phyloP scores from a whole-genome alignment of 345 rosid species.

The Boechera stricta region DNA sequence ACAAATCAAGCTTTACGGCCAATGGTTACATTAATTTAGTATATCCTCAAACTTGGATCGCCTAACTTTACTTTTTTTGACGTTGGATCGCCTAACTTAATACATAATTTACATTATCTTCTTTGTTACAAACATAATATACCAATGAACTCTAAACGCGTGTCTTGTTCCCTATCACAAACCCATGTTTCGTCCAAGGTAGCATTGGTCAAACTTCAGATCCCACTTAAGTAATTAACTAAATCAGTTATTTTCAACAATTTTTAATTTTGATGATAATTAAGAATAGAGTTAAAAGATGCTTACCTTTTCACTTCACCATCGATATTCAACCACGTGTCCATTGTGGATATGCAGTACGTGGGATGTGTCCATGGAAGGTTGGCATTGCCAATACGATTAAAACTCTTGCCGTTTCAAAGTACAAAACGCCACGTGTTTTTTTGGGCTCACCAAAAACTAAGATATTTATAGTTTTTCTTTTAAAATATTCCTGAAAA shows the following conservation, averaged over 20 bases:
- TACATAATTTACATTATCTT: constrained; percentile 11
- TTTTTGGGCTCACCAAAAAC: constrained; percentile 11
- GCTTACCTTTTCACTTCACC: constrained; percentile 1
- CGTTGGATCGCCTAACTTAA: constrained; percentile 19
- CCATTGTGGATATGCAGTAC: neutral
- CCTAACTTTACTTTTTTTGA: neutral
- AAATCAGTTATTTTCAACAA: neutral
- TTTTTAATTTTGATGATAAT: neutral
- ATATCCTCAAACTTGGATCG: constrained; percentile 11
- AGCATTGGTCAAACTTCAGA: constrained; percentile 28
- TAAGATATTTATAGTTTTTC: constrained; percentile 2
- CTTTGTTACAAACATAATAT: neutral
- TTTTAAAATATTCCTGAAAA: constrained; percentile 31
- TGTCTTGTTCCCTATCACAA: neutral
- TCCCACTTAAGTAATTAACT: constrained; percentile 20
- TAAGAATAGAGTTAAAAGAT: constrained; percentile 9
- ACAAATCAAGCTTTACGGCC: constrained; percentile 14
- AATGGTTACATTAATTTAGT: neutral
- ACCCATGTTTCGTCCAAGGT: constrained; percentile 27
- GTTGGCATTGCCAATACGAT: constrained; percentile 42
- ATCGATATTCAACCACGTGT: constrained; percentile 1
- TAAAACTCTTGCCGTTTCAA: constrained; percentile 38
- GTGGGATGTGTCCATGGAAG: constrained; percentile 28
- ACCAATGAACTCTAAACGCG: neutral
- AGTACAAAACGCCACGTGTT: constrained; percentile 17